Percentiles rank a stretch among this genome's conserved stretches.
These are phyloP conservation scores for Phytophthora palmivora DNA, from an alignment of 352 stramenopile species.

Conservation along the genomic window DNA sequence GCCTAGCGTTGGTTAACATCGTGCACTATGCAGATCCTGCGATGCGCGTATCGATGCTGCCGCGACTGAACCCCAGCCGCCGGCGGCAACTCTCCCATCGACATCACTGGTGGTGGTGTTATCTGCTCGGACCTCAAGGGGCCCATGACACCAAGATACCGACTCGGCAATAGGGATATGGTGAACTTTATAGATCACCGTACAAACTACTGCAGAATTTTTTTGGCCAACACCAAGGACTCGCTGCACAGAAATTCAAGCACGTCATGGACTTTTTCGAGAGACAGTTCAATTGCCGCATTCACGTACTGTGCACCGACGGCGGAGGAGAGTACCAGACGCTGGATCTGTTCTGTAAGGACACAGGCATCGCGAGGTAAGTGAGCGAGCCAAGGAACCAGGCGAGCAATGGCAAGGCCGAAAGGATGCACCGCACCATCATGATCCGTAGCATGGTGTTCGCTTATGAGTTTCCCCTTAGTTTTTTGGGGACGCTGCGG, in stretches of 20 bases:
- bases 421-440: too few species aligned
- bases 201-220: too few species aligned
- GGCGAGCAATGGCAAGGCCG: slow-evolving; percentile 1
- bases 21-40: slow-evolving; percentile 17
- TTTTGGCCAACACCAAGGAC: too few species aligned
- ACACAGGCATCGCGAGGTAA: not conserved
- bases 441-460: slow-evolving; percentile 3
- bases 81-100: slow-evolving; percentile 20
- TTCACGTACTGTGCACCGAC: too few species aligned
- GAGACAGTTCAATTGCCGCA: too few species aligned
- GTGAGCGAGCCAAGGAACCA: not conserved
- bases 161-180: slow-evolving; percentile 15
- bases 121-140: slow-evolving; percentile 16
- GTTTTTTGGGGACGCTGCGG: not conserved
- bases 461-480: not conserved
- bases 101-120: slow-evolving; percentile 19
- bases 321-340: not conserved
- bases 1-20: slow-evolving; percentile 29
- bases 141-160: slow-evolving; percentile 2
- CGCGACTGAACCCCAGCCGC: slow-evolving; percentile 11
- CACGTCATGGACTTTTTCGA: too few species aligned
- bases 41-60: slow-evolving; percentile 14
- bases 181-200: too few species aligned
- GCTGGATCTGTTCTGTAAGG: too few species aligned
- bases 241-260: too few species aligned